Conservation (phyloP, 345 rosid genomes). For the Arabidopsis arenosa region DNA sequence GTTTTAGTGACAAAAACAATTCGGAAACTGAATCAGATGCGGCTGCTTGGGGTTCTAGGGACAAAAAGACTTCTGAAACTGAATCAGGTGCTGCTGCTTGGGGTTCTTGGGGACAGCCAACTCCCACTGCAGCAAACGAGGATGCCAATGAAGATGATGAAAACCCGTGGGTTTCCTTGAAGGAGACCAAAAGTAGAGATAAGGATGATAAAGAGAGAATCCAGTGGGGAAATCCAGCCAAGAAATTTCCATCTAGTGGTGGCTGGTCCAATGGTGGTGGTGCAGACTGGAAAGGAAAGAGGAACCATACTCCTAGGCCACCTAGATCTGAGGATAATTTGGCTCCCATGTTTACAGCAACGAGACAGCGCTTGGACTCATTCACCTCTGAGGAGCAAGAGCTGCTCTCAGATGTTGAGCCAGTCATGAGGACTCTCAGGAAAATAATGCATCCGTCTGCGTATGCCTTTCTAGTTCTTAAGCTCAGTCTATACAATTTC, state of each 20-base stretch:
- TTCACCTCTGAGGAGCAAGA: conserved; percentile 89
- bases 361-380: conserved; percentile 74
- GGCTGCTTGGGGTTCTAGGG: conserved; percentile 12
- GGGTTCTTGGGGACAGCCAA: conserved; percentile 55
- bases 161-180: conserved; percentile 47
- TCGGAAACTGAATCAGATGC: conserved; percentile 22
- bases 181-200: conserved; percentile 40
- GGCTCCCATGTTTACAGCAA: conserved; percentile 55
- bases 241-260: conserved; percentile 53
- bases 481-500: conserved; percentile 6
- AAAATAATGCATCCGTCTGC: conserved; percentile 69
- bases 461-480: conserved; percentile 45
- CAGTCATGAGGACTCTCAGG: conserved; percentile 66
- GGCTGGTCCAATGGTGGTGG: conserved; percentile 52
- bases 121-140: conserved; percentile 49
- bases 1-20: conserved; percentile 4
- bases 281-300: conserved; percentile 70
- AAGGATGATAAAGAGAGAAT: conserved; percentile 43
- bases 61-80: conserved; percentile 3
- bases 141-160: conserved; percentile 43
- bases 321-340: conserved; percentile 51
- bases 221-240: conserved; percentile 57
- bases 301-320: conserved; percentile 56
- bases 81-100: conserved; percentile 43
- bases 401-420: conserved; percentile 67